Percentiles rank a stretch among this genome's conserved stretches.
Evolutionary conservation across 768 basidiomycete species (phyloP).

Genomic region (Lactifluus pinguis): DNA sequence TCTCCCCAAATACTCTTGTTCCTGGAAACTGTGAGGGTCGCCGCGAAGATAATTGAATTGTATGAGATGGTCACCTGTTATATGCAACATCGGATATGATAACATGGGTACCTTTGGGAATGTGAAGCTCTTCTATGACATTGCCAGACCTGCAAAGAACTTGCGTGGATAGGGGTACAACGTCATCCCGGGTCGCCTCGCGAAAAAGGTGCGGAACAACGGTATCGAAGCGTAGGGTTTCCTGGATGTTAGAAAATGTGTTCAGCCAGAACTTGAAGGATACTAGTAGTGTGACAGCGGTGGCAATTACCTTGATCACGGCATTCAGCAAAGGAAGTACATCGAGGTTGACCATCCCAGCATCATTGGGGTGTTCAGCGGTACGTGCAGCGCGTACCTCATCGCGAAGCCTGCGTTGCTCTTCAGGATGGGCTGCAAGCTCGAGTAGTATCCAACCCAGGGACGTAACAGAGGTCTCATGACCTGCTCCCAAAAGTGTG

Average conservation of each 20-base stretch:
- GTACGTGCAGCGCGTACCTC: constrained; percentile 8
- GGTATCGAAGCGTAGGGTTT: constrained; percentile 21
- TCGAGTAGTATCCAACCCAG: constrained; percentile 14
- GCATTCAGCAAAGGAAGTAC: constrained; percentile 11
- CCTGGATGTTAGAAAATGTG: constrained; percentile 12
- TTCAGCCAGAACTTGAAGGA: not conserved
- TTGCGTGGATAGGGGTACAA: constrained; percentile 18
- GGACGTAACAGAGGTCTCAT: constrained; percentile 10
- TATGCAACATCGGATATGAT: constrained; percentile 13
- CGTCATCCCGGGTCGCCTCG: constrained; percentile 18
- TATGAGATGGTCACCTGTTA: not conserved
- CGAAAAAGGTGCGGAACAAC: constrained; percentile 19
- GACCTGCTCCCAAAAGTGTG: constrained; percentile 13
- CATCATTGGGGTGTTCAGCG: not conserved
- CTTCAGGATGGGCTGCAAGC: constrained; percentile 8
- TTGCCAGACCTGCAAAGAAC: constrained; percentile 3
- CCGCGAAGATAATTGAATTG: not conserved
- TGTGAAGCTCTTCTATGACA: not conserved
- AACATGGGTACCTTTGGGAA: not conserved
- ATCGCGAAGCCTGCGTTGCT: constrained; percentile 11
- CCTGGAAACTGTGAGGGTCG: not conserved
- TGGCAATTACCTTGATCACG: constrained; percentile 13
- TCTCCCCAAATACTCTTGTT: constrained; percentile 11
- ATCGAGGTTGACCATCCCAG: not conserved
- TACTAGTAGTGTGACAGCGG: not conserved